Conservation (phyloP, 208 protist species). For the Herpetomonas samuelpessoai region DNA sequence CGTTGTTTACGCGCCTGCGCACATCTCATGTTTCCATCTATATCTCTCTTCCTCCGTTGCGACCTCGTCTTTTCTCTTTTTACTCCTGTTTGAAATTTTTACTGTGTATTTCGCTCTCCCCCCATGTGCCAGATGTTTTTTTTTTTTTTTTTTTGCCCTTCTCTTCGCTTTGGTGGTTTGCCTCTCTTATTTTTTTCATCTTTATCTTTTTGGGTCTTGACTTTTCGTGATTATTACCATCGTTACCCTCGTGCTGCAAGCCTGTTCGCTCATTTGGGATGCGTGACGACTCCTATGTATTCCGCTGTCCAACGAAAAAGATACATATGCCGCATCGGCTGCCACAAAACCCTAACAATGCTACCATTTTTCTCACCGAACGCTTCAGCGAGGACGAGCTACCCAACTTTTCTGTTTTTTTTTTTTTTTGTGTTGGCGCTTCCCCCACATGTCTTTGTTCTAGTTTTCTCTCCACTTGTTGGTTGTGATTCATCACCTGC, state of each 20-base stretch:
- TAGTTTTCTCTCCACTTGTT: too few species aligned
- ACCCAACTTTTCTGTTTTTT: too few species aligned
- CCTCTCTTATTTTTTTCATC: constrained; percentile 10
- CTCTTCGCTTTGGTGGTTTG: background rate
- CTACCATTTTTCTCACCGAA: too few species aligned
- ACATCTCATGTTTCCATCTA: too few species aligned
- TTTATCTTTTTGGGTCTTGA: constrained; percentile 10
- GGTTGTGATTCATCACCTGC: too few species aligned
- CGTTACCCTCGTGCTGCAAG: constrained; percentile 2
- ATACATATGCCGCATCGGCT: constrained; percentile 9
- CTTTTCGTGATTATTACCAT: constrained; percentile 11
- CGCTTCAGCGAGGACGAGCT: too few species aligned
- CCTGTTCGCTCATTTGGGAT: constrained; percentile 1
- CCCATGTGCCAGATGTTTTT: constrained; percentile 5
- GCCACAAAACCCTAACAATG: too few species aligned
- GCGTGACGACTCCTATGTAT: constrained; percentile 9
- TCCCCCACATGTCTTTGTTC: too few species aligned
- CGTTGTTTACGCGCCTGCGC: too few species aligned
- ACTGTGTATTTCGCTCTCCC: too few species aligned
- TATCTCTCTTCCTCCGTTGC: constrained; percentile 2
- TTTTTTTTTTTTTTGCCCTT: constrained; percentile 12
- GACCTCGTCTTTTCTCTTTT: background rate
- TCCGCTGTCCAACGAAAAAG: constrained; percentile 2
- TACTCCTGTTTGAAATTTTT: too few species aligned
- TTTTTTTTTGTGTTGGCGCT: too few species aligned